These are phyloP conservation scores for Eleusine coracana DNA, from an alignment of 176 grass and related monocot genomes.

Conservation along the genomic window DNA sequence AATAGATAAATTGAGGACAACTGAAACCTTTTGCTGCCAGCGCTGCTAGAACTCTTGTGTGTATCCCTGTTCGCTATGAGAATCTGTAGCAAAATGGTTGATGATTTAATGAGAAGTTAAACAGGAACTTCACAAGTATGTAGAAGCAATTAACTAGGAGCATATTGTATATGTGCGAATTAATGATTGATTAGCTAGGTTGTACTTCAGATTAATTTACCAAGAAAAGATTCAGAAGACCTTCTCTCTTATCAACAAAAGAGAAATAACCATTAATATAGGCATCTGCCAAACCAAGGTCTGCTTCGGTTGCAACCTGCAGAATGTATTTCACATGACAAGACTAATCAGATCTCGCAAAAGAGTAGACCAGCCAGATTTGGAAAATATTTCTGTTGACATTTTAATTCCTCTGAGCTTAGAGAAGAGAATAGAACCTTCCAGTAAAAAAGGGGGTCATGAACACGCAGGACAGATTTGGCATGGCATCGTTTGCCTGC, in stretches of 20 bases:
- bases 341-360: background rate
- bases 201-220: slow-evolving; percentile 41
- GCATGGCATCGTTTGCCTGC: slow-evolving; percentile 39
- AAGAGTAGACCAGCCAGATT: background rate
- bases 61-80: slow-evolving; percentile 75
- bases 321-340: slow-evolving; percentile 20
- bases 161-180: background rate
- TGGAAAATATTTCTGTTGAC: background rate
- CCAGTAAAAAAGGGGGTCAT: slow-evolving; percentile 87
- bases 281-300: slow-evolving; percentile 80
- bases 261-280: slow-evolving; percentile 86
- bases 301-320: slow-evolving; percentile 79
- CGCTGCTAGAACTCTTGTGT: slow-evolving; percentile 30
- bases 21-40: slow-evolving; percentile 46
- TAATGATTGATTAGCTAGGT: background rate
- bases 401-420: background rate
- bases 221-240: slow-evolving; percentile 84
- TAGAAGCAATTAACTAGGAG: background rate
- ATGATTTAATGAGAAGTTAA: slow-evolving; percentile 12
- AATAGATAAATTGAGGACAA: background rate
- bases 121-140: background rate
- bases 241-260: slow-evolving; percentile 75
- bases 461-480: slow-evolving; percentile 64
- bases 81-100: slow-evolving; percentile 49
- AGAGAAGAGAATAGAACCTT: slow-evolving; percentile 58